These are phyloP conservation scores for Pachyrhizus erosus DNA, from an alignment of 306 rosid genomes.

Conservation along the genomic window DNA sequence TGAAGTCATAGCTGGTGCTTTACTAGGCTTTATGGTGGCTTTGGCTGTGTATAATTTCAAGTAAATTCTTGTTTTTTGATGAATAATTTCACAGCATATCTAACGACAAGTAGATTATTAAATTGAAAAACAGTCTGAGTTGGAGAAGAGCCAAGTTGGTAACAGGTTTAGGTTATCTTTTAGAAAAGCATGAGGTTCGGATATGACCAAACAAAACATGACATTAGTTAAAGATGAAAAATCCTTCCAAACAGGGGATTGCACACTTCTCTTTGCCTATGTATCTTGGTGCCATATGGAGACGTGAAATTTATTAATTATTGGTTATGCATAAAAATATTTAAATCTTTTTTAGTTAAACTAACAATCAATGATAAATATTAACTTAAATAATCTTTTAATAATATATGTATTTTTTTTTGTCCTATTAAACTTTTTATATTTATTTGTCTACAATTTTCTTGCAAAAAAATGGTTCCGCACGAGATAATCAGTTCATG, in stretches of 20 bases:
- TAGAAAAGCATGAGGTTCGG: neutral
- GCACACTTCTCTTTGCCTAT: neutral
- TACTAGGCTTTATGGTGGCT: constrained; percentile 74
- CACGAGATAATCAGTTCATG: no score
- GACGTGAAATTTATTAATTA: no score
- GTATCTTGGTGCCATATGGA: no score
- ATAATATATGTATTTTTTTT: no score
- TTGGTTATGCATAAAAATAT: neutral
- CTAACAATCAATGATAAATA: neutral
- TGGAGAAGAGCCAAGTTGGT: neutral
- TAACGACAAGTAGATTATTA: constrained; percentile 8
- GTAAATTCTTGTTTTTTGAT: constrained; percentile 27
- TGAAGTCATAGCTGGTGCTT: constrained; percentile 86
- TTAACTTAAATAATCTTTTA: neutral
- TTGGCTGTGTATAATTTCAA: constrained; percentile 48
- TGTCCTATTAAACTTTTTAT: no score
- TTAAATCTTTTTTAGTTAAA: no score
- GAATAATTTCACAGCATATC: constrained; percentile 7
- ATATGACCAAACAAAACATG: neutral
- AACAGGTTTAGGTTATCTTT: neutral
- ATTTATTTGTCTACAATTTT: no score
- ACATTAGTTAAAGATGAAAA: neutral
- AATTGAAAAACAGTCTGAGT: neutral
- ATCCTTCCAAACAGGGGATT: neutral
- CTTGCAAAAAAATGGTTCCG: no score